Base-by-base conservation (phyloP, 768 basidiomycete species). In the Suillus sp. region DNA sequence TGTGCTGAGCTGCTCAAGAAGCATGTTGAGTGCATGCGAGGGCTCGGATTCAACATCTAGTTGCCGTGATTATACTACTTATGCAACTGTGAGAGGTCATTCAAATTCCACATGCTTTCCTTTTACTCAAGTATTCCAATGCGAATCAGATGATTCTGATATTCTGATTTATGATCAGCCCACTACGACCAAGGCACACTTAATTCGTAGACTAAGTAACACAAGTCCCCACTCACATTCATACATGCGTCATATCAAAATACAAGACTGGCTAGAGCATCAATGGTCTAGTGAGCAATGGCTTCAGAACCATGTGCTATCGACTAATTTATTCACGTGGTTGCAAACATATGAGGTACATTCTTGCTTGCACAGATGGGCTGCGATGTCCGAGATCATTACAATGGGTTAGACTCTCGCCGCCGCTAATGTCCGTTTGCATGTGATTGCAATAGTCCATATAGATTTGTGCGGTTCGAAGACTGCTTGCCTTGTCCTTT, bases 1-100 rank as follows among this genome's bases (percentile, higher is more conserved):
- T 99, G 97, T 80, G 86, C 81, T 70, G 86, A 91, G 58, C 78
- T 95, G 53, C 84, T 99, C 4, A 83, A 86, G 70, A 84, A 81
- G 63, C 96, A 99, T 68, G 80, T 94, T 58, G 85, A 89, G 14
- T 99, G 97, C 80, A 99, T 99, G 97, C 83, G 88, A 45, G 78
- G 83, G 20, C 84, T 93, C 56, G 96, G 96, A 13, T 99, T 99
- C 84, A 92, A 94, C 69, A 75, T 92, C 11, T 92, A 79, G 35
- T 58, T 62, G 35, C 38, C 14, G 9, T 20, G 3, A 40, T 38
- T 9, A 56, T 27, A 38, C 25, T 25, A 34, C n/a, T 34, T 8
- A 53, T 30, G 18, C 16, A 30, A n/a, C 11, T n/a, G 43, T 45
- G 43, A 45, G 43, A 22, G n/a, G n/a, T 45, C n/a, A 22, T 43